Base-by-base conservation (phyloP, 2,329 filamentous ascomycete genomes). In the Penicillium palitans region DNA sequence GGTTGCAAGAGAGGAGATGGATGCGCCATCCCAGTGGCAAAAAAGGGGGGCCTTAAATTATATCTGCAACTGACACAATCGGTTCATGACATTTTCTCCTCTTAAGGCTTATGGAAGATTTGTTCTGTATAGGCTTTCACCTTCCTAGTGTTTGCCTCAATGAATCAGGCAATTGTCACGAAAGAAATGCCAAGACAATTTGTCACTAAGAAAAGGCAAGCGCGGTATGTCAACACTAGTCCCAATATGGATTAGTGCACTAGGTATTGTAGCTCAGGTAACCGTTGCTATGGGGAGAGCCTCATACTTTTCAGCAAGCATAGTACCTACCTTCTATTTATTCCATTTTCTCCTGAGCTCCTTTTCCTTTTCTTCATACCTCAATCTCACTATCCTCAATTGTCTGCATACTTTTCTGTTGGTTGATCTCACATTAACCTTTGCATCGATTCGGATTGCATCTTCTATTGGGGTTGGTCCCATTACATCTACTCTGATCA, bases 121-220 rank as follows among this genome's bases (percentile, higher is more conserved):
- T 29, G n/a, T 37, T 21, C 21, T 40, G 12, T 37, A 40, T 6
- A 40, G 27, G 2, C 5, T 46, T 13, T 19, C 19, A 17, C 19
- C 41, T 57, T 56, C 48, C 42, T 57, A 40, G 17, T 48, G 45
- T 33, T 19, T 40, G 53, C 46, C 29, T 21, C 60, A 44, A 4
- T 21, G 12, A 31, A 31, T 41, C 8, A 45, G 33, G 19, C 48
- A 19, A 56, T 39, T 19, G 21, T 31, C 29, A 37, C 17, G n/a
- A 29, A 21, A 25, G 12, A 31, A 31, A 52, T 51, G 54, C 54
- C 54, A 69, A 68, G 68, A 42, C 60, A 64, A 66, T 64, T 75
- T 75, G 72, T 59, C 76, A 57, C 81, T 81, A 68, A 83, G 19
- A 84, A 68, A 83, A 77, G 63, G 79, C 31, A 82, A 66, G 71